Evolutionary conservation across 129 eudicot genomes (phyloP).

Genomic region (Oenanthe sinensis): DNA sequence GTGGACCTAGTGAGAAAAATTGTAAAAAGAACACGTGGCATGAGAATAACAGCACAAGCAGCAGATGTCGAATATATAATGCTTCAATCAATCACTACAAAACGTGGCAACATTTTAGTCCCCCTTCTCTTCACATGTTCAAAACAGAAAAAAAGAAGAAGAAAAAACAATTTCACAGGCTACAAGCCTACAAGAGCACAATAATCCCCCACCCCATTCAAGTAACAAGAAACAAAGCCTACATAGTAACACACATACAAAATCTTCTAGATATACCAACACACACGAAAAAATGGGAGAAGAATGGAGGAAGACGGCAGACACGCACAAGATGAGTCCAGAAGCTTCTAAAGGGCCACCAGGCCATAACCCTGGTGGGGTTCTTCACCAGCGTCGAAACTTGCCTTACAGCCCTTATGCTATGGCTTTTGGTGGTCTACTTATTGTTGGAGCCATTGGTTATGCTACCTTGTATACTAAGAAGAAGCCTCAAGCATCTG

Average conservation of each 20-base stretch:
- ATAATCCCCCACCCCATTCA: too few relatives aligned
- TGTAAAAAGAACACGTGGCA: background rate
- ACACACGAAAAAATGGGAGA: constrained; percentile 4
- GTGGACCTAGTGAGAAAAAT: too few relatives aligned
- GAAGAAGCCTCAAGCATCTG: constrained; percentile 56
- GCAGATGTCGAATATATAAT: background rate
- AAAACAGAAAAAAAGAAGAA: too few relatives aligned
- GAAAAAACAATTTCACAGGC: too few relatives aligned
- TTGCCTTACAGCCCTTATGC: constrained; percentile 37
- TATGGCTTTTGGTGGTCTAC: constrained; percentile 41
- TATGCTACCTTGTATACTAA: constrained; percentile 38
- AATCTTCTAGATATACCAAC: too few relatives aligned
- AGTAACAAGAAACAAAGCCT: too few relatives aligned
- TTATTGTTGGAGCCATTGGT: constrained; percentile 33
- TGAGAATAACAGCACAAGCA: background rate
- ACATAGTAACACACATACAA: too few relatives aligned
- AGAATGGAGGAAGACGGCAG: constrained; percentile 63
- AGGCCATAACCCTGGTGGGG: constrained; percentile 52
- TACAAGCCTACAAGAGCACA: background rate
- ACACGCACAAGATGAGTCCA: constrained; percentile 62
- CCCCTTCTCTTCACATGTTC: too few relatives aligned
- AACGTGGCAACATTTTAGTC: background rate
- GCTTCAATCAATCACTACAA: background rate
- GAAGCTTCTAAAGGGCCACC: constrained; percentile 59
- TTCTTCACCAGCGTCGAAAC: constrained; percentile 56